Evolutionary conservation across 345 rosid genomes (phyloP), one percentile per base, ranked within the genome.

Genomic region (Euphorbia pulcherrima): DNA sequence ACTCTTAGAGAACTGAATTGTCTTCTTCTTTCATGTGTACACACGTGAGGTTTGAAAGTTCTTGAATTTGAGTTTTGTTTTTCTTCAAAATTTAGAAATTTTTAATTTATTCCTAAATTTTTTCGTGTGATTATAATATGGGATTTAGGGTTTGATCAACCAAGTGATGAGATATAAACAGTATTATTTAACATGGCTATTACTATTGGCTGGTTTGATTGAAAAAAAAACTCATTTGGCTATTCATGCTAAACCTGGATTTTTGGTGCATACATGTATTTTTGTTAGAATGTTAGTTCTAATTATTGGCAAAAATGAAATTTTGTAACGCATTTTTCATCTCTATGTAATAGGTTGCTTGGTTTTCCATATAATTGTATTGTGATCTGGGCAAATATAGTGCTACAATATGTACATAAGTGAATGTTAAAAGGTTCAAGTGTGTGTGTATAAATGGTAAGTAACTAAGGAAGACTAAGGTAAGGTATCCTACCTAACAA

Each of bases 1-100:
- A 67, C 68, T 77, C 84, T 30, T 79, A 78, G 74, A 72, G 21
- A 58, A 33, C 7, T 33, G 37, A 33, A 33, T 33, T 7, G 37
- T 33, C 37, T 33, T 33, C 37, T 33, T 33, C 37, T 33, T 82
- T 76, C 84, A 81, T 83, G 83, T 85, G 85, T 84, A 77, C 85
- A 81, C 85, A 87, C 88, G 90, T 83, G 90, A 86, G 88, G 81
- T 82, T 84, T 82, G 82, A 77, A 83, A 68, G 83, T 48, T 77
- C 74, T 78, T 78, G 53, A 29, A 78, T 72, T 80, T 83, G 88
- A 84, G 86, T 74, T 87, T 80, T 80, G 76, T 59, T 74, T 33
- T 67, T 47, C 27, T 18, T 24, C 47, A 8, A 53, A 24, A 5
- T 66, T 53, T 50, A 18, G n/a, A n/a, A 40, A 47, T 63, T 48